Base-by-base conservation (phyloP, 495 filamentous ascomycete species). In the Aspergillus sclerotiicarbonarius region DNA sequence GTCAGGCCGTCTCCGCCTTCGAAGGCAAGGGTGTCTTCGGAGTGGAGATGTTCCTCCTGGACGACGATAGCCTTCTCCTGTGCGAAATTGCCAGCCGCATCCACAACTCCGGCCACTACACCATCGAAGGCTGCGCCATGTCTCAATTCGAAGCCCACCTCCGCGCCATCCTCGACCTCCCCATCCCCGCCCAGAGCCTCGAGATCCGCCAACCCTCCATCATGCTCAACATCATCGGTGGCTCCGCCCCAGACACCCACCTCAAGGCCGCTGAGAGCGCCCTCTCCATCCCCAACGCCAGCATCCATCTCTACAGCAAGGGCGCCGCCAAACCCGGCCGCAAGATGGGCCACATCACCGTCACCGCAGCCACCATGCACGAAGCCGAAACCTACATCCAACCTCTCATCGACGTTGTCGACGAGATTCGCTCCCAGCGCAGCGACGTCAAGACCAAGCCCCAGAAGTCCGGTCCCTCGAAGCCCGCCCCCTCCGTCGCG, bases 181-280 rank as follows among this genome's bases (percentile, higher is more conserved):
- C 88, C 10, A 82, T 93, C 37, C 82, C 84, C 1, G 67, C 81
- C 13, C 76, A 84, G 63, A 82, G 81, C 54, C 76, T 86, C 15
- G 71, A 81, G 29, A 76, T 92, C 51, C 76, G 78, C 12, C 82
- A 85, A 21, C 80, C 82, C 46, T 84, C 92, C 18, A 90, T 98
- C 65, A 98, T 98, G 94, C 85, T 98, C 51, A 98, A 98, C 75
- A 90, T 98, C 58, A 85, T 98, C 41, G 94, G 94, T 41, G 92
- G 92, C 51, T 76, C 83, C 25, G 73, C 79, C 2, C 72, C 83
- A 5, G 73, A 86, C 57, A 89, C 90, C 15, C 93, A 96, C 71
- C 73, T 87, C 29, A 65, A 77, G 43, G 77, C 95, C 45, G 85
- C 86, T 13, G 72, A 82, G 50, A 76, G 79, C 29, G 89, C 92